phyloP scores from a whole-genome alignment of 2,329 filamentous ascomycete species.

The Aspergillus sp. region DNA sequence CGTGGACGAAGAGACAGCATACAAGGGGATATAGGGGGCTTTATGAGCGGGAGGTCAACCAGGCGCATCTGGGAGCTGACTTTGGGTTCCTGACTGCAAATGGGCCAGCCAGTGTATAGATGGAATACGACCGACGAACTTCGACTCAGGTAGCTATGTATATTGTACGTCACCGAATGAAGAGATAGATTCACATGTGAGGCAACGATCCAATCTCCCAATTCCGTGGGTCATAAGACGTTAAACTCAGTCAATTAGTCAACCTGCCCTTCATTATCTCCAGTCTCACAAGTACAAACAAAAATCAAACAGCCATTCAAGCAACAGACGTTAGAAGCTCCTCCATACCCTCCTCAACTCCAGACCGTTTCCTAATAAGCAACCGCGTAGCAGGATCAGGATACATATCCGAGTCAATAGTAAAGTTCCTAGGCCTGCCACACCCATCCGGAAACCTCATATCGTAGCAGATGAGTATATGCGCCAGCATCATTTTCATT shows the following conservation, averaged over 20 bases:
- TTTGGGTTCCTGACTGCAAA: slow-evolving; percentile 39
- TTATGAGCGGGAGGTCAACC: slow-evolving; percentile 46
- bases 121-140: too few species aligned
- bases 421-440: neutral
- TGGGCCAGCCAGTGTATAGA: slow-evolving; percentile 11
- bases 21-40: slow-evolving; percentile 42
- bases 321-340: too few species aligned
- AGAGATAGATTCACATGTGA: too few species aligned
- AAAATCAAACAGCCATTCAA: too few species aligned
- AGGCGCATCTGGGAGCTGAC: slow-evolving; percentile 43
- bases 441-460: neutral
- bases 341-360: neutral
- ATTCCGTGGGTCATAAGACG: too few species aligned
- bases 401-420: neutral
- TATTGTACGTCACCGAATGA: too few species aligned
- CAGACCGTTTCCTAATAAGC: neutral
- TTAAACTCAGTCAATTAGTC: too few species aligned
- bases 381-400: neutral
- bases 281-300: too few species aligned
- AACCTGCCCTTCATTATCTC: too few species aligned
- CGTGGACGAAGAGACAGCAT: slow-evolving; percentile 25
- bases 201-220: too few species aligned
- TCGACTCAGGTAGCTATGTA: too few species aligned
- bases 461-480: slow-evolving; percentile 6
- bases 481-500: slow-evolving; percentile 30